phyloP scores from a whole-genome alignment of 108 stramenopile genomes.

The Skeletonema marinoi region DNA sequence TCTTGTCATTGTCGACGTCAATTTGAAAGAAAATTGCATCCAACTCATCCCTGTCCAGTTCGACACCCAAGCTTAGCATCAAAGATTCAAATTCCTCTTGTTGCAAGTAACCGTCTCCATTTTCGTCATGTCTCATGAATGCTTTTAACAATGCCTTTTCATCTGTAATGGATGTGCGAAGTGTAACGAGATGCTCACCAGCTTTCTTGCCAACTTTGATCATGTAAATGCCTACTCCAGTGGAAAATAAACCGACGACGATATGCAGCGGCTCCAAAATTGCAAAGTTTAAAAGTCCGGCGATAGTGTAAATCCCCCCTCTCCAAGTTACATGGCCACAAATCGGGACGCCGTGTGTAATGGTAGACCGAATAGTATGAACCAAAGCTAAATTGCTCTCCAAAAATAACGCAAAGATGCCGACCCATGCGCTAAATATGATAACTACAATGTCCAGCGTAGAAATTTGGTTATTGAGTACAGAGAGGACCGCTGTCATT shows the following conservation, averaged over 20 bases:
- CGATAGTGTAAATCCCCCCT: slow-evolving; percentile 16
- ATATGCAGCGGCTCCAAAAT: slow-evolving; percentile 15
- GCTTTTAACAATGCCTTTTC: slow-evolving; percentile 48
- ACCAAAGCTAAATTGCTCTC: slow-evolving; percentile 18
- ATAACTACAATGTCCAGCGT: slow-evolving; percentile 4
- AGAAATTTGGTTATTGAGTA: slow-evolving; percentile 15
- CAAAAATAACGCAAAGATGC: slow-evolving; percentile 20
- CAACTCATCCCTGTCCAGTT: slow-evolving; percentile 59
- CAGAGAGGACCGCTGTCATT: slow-evolving; percentile 3
- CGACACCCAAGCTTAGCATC: slow-evolving; percentile 43
- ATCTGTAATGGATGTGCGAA: slow-evolving; percentile 47
- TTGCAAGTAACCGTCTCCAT: slow-evolving; percentile 49
- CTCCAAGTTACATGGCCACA: slow-evolving; percentile 14
- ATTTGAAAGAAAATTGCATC: slow-evolving; percentile 51
- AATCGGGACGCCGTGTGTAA: neutral
- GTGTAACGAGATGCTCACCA: slow-evolving; percentile 1
- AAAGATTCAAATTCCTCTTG: slow-evolving; percentile 55
- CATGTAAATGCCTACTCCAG: slow-evolving; percentile 18
- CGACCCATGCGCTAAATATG: slow-evolving; percentile 2
- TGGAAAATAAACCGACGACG: slow-evolving; percentile 18
- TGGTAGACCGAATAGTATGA: neutral
- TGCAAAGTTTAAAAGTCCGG: slow-evolving; percentile 18
- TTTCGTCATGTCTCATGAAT: slow-evolving; percentile 44
- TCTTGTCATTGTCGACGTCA: slow-evolving; percentile 59
- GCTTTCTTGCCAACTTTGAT: slow-evolving; percentile 11